Base-by-base conservation (phyloP, 768 basidiomycete species). In the Kwoniella sp. region DNA sequence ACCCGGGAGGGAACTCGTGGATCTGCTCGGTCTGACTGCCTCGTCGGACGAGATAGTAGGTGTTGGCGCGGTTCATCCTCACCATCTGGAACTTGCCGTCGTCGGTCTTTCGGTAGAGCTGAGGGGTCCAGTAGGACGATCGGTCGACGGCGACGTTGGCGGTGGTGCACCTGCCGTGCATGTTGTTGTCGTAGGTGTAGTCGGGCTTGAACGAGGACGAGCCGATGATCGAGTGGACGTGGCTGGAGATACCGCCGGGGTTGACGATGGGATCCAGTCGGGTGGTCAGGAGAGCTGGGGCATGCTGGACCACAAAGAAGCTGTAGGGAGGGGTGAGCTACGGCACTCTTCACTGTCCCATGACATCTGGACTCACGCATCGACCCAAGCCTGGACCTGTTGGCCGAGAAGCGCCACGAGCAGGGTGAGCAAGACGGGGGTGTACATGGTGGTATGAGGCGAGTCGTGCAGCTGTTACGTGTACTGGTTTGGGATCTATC, bases 91-190 rank as follows among this genome's bases (percentile, higher is more conserved):
- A 50, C 15, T 40, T 40, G 2, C 48, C 48, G 33, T 50, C 39
- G n/a, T 29, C 27, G 15, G 29, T 29, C 22, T 50, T 50, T 38
- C 48, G 67, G 59, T 73, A 73, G 14, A 76, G 57, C 45, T 69
- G 66, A 46, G 73, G 69, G 5, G 46, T 58, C 75, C 75, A 76
- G 58, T 76, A 77, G 51, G 67, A 67, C 41, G 67, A 70, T 62
- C 68, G 62, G 62, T 77, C 76, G 43, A 72, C 65, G 7, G 57
- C 59, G 31, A 76, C 56, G 32, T 65, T 56, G 1, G 73, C 71
- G 2, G 73, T 73, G n/a, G 77, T 76, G 53, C 77, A 78, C 19
- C 47, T 59, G 2, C 58, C 50, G 8, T 40, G 14, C 23, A 46
- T 32, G 20, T 46, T 48, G 15, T 48, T 50, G 7, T 56, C 54